phyloP scores from a whole-genome alignment of 192 early-diverging fungal genomes.

The Coemansia sp. region DNA sequence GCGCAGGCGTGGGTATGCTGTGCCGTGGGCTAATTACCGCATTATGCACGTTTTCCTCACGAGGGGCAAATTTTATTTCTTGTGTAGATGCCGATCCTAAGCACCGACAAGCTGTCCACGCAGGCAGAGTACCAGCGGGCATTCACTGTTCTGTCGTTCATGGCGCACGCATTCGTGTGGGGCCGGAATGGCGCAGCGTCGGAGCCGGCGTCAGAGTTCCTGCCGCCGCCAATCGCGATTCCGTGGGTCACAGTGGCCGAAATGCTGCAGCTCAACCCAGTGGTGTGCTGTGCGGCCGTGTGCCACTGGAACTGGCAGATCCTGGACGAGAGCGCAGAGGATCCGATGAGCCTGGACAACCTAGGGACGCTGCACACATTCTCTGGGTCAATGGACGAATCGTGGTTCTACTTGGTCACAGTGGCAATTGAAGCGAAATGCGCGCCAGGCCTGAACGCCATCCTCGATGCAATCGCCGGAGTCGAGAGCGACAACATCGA shows the following conservation, averaged over 20 bases:
- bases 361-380: slow-evolving; percentile 80
- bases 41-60: neutral
- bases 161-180: slow-evolving; percentile 92
- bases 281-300: slow-evolving; percentile 82
- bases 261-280: slow-evolving; percentile 78
- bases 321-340: slow-evolving; percentile 69
- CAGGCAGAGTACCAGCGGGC: slow-evolving; percentile 78
- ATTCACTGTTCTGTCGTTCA: slow-evolving; percentile 82
- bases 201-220: slow-evolving; percentile 58
- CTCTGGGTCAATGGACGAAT: slow-evolving; percentile 86
- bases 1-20: neutral
- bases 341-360: slow-evolving; percentile 71
- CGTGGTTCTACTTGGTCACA: slow-evolving; percentile 96
- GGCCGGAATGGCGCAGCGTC: slow-evolving; percentile 72
- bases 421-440: slow-evolving; percentile 84
- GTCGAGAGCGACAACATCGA: slow-evolving; percentile 56
- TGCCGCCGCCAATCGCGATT: slow-evolving; percentile 76
- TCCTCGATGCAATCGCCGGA: slow-evolving; percentile 65
- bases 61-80: neutral
- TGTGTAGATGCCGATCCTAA: slow-evolving; percentile 73
- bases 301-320: slow-evolving; percentile 90
- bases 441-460: slow-evolving; percentile 64
- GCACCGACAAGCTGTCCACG: slow-evolving; percentile 58
- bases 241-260: slow-evolving; percentile 79
- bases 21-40: neutral